These are phyloP conservation scores for Cryptosporidium meleagridis DNA, from an alignment of 169 alveolate species.

Conservation along the genomic window DNA sequence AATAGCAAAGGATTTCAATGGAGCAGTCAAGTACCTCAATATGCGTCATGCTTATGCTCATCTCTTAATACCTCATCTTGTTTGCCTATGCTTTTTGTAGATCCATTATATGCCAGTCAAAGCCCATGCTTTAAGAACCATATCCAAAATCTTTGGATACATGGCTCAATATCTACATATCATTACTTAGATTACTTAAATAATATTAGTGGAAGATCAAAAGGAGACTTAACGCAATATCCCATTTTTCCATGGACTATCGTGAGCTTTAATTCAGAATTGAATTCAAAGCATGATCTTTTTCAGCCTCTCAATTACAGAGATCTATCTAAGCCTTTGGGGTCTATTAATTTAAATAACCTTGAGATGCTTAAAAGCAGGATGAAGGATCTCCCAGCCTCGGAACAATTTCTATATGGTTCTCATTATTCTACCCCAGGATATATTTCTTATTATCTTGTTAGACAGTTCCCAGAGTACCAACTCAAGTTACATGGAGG, in stretches of 20 bases:
- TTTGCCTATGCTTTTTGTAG: conserved; percentile 59
- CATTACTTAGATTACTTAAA: conserved; percentile 94
- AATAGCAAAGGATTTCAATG: conserved; percentile 19
- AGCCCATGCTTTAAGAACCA: conserved; percentile 78
- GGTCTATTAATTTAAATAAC: conserved; percentile 87
- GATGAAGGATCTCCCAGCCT: conserved; percentile 82
- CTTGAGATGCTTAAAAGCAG: conserved; percentile 84
- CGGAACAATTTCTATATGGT: conserved; percentile 92
- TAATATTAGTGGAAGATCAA: conserved; percentile 92
- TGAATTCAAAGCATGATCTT: conserved; percentile 62
- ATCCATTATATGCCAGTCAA: conserved; percentile 67
- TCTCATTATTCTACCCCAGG: conserved; percentile 98
- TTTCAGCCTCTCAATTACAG: conserved; percentile 79
- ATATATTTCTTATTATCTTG: conserved; percentile 93
- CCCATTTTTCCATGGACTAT: conserved; percentile 98
- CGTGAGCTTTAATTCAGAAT: conserved; percentile 83
- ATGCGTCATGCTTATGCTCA: conserved; percentile 53
- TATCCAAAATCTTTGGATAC: conserved; percentile 87
- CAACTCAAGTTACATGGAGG: conserved; percentile 94
- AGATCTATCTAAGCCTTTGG: conserved; percentile 92
- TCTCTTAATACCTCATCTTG: conserved; percentile 22
- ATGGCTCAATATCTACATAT: conserved; percentile 92
- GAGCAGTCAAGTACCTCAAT: not conserved
- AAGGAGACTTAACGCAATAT: conserved; percentile 94
- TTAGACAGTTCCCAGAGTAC: conserved; percentile 94